These are phyloP conservation scores for Colletotrichum destructivum DNA, from an alignment of 2,329 filamentous ascomycete genomes.

Conservation along the genomic window DNA sequence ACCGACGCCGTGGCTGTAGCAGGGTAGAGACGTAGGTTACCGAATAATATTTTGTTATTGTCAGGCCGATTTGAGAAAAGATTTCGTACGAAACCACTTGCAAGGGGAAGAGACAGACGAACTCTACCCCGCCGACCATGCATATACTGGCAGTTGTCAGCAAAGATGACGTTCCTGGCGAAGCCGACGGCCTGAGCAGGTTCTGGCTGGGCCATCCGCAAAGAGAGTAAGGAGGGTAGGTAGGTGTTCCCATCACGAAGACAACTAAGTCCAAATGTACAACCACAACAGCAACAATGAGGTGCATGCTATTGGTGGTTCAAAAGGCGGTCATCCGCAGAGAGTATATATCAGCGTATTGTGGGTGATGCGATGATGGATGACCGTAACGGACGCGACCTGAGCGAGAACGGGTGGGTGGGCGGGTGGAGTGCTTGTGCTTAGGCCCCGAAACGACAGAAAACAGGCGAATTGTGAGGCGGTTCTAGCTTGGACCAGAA, in stretches of 20 bases:
- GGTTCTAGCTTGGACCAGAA: not conserved
- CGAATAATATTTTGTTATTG: not conserved
- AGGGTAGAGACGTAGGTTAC: not conserved
- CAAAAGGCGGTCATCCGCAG: not conserved
- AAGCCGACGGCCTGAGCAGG: slow-evolving; percentile 20
- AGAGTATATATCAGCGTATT: not conserved
- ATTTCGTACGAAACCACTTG: not conserved
- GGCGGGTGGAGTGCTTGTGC: slow-evolving; percentile 28
- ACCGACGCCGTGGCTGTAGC: not conserved
- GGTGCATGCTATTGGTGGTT: not conserved
- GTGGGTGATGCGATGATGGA: not conserved
- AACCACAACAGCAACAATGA: not conserved
- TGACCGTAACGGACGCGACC: not conserved
- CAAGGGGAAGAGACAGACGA: not conserved
- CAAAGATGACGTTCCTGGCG: not conserved
- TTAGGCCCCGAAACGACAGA: slow-evolving; percentile 34
- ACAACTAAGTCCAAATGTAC: not conserved
- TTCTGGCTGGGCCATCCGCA: not conserved
- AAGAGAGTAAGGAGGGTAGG: not conserved
- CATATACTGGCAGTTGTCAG: not conserved
- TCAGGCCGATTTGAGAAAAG: not conserved
- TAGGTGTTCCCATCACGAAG: not conserved
- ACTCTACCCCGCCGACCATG: not conserved
- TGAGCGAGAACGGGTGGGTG: slow-evolving; percentile 1
- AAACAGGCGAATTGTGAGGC: not conserved